Conservation (phyloP, 768 basidiomycete genomes). For the Pholiota conissans region DNA sequence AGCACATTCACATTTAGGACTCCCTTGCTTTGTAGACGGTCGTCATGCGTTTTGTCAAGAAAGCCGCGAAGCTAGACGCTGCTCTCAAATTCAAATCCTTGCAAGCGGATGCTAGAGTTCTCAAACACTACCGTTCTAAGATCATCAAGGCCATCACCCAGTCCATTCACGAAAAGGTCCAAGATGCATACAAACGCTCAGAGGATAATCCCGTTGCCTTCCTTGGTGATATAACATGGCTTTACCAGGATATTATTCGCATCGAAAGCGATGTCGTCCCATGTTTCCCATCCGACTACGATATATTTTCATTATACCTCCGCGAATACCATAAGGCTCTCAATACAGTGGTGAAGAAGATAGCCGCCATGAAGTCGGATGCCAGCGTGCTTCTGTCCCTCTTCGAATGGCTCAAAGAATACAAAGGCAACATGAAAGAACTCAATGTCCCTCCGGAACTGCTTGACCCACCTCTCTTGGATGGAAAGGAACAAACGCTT, state of each 20-base stretch:
- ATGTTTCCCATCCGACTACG: conserved; percentile 91
- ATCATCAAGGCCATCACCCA: conserved; percentile 78
- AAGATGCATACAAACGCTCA: conserved; percentile 61
- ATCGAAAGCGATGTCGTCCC: conserved; percentile 87
- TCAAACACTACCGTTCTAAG: conserved; percentile 95
- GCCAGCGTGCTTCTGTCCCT: conserved; percentile 86
- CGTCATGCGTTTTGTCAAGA: conserved; percentile 91
- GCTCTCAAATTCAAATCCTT: conserved; percentile 92
- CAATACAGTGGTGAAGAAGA: conserved; percentile 67
- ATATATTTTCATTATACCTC: conserved; percentile 81
- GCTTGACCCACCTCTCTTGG: conserved; percentile 87
- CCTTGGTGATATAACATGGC: conserved; percentile 79
- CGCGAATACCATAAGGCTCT: conserved; percentile 90
- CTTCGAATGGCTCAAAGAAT: conserved; percentile 95
- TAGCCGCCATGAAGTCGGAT: conserved; percentile 75
- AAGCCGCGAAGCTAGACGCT: conserved; percentile 88
- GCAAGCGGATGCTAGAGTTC: conserved; percentile 87
- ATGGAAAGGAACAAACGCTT: conserved; percentile 89
- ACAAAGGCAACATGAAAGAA: conserved; percentile 94
- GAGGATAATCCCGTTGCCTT: conserved; percentile 70
- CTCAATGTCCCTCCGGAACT: conserved; percentile 80
- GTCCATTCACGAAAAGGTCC: conserved; percentile 73
- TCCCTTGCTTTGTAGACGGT: conserved; percentile 74
- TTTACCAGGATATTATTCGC: conserved; percentile 94
- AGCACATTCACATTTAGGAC: conserved; percentile 4